Conservation (phyloP, 2,329 filamentous ascomycete genomes). For the Epichloe coenophiala region DNA sequence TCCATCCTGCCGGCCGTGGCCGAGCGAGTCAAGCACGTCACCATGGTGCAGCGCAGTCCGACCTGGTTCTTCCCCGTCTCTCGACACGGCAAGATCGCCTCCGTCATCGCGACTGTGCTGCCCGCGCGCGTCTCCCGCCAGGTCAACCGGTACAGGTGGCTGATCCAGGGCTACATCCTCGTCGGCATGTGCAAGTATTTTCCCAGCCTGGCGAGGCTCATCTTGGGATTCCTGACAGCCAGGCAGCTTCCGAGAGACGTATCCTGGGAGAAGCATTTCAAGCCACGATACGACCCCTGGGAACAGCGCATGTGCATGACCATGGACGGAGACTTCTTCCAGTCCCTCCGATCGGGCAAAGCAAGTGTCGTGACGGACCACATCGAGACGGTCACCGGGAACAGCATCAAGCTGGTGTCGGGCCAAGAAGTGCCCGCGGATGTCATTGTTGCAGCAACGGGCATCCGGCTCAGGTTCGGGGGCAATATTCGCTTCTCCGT, state of each 20-base stretch:
- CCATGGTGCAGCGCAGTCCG: slow-evolving; percentile 58
- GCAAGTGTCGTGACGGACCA: slow-evolving; percentile 29
- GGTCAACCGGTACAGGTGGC: slow-evolving; percentile 33
- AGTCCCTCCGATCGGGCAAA: slow-evolving; percentile 23
- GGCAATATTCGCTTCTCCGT: slow-evolving; percentile 37
- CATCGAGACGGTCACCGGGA: slow-evolving; percentile 30
- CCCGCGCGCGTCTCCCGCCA: slow-evolving; percentile 28
- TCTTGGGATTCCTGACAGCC: slow-evolving; percentile 28
- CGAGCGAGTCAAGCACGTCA: slow-evolving; percentile 43
- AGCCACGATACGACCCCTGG: slow-evolving; percentile 44
- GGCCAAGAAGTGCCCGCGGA: slow-evolving; percentile 38
- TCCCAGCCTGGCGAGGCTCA: slow-evolving; percentile 29
- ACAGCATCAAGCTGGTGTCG: slow-evolving; percentile 28
- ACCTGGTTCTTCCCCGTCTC: slow-evolving; percentile 44
- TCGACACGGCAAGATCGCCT: slow-evolving; percentile 22
- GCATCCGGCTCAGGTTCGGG: slow-evolving; percentile 42
- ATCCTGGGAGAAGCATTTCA: slow-evolving; percentile 39
- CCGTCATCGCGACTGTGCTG: slow-evolving; percentile 25
- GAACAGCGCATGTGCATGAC: slow-evolving; percentile 55
- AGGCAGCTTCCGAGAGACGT: slow-evolving; percentile 34
- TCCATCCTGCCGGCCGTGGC: slow-evolving; percentile 50
- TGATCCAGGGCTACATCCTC: slow-evolving; percentile 27
- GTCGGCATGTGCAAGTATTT: slow-evolving; percentile 35
- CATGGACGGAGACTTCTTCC: slow-evolving; percentile 32
- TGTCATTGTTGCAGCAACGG: slow-evolving; percentile 52